Evolutionary conservation across 345 rosid genomes (phyloP), one percentile per base, ranked within the genome.

Genomic region (Lumnitzera racemosa): DNA sequence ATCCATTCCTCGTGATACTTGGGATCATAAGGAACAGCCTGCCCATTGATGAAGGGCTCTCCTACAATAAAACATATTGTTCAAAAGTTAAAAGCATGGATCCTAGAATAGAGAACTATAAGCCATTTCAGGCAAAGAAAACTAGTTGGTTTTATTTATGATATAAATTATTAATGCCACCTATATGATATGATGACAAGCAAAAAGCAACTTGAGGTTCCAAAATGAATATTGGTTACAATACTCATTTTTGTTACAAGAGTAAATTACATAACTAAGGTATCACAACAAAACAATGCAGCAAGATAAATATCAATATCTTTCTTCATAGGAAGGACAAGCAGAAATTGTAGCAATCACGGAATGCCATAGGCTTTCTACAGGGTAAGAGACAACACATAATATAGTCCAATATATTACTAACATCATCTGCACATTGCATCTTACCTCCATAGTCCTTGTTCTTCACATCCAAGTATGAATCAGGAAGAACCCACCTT

Each of bases 1-100:
- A 86, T 78, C 99, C 99, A 94, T 71, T 94, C 99, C 76, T 94
- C 97, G 13, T 90, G 96, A 64, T 90, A 90, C 80, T 90, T 94
- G 2, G 90, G 90, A 62, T 94, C 99, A 72, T 94, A 90, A 0
- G 97, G 99, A 64, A 90, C 97, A 51, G 99, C 97, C 74, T 83
- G 71, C 55, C 99, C 99, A 55, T 94, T 80, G 54, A 94, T 88
- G 72, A 90, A 92, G 55, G 98, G 98, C 61, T 92, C 98, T 17
- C 98, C 97, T 89, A 75, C 15, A 69, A 58, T 59, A 63, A 15
- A 27, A 27, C 31, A 27, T 27, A 20, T 20, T 20, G 31, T 27
- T 2, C 31, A 27, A 27, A 27, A 5, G 31, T 27, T 27, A 27
- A 27, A 27, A 27, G 31, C 31, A 27, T 3, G 31, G 31, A 27